Conservation (phyloP, 495 filamentous ascomycete species). For the Cercophora scortea region DNA sequence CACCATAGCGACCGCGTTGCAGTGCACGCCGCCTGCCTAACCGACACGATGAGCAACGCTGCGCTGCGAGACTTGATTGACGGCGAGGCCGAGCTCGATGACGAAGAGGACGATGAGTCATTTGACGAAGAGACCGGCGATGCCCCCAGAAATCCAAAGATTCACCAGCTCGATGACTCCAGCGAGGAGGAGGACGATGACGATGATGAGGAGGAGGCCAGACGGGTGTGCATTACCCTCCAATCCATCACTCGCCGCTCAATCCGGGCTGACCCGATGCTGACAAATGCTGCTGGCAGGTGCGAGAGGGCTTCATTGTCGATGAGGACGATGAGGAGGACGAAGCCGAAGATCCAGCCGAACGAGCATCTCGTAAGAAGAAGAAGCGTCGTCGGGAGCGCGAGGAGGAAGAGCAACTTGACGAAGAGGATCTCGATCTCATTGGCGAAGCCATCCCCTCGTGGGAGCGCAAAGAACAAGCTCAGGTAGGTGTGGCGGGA, state of each 20-base stretch:
- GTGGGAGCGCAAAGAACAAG: constrained; percentile 52
- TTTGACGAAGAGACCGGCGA: constrained; percentile 77
- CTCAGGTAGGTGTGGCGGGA: constrained; percentile 46
- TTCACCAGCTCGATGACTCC: constrained; percentile 58
- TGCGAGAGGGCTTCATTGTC: constrained; percentile 92
- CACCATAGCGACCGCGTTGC: neutral
- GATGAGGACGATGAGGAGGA: constrained; percentile 82
- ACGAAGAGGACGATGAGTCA: constrained; percentile 85
- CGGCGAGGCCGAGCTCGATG: constrained; percentile 78
- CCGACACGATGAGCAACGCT: constrained; percentile 51
- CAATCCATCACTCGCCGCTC: neutral
- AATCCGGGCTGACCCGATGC: neutral
- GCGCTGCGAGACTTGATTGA: constrained; percentile 66
- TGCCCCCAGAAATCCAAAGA: constrained; percentile 27
- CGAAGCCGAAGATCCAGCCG: constrained; percentile 57
- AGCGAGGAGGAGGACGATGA: constrained; percentile 96
- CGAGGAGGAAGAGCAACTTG: constrained; percentile 81
- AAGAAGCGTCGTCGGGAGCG: constrained; percentile 66
- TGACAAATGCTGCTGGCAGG: constrained; percentile 33
- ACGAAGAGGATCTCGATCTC: constrained; percentile 93
- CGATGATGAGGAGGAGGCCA: constrained; percentile 77
- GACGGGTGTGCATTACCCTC: constrained; percentile 28
- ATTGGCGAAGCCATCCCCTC: constrained; percentile 73
- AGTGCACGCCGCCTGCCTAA: neutral
- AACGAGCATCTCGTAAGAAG: constrained; percentile 50